These are phyloP conservation scores for Pelargonium australe DNA, from an alignment of 441 rosid genomes.

Conservation along the genomic window DNA sequence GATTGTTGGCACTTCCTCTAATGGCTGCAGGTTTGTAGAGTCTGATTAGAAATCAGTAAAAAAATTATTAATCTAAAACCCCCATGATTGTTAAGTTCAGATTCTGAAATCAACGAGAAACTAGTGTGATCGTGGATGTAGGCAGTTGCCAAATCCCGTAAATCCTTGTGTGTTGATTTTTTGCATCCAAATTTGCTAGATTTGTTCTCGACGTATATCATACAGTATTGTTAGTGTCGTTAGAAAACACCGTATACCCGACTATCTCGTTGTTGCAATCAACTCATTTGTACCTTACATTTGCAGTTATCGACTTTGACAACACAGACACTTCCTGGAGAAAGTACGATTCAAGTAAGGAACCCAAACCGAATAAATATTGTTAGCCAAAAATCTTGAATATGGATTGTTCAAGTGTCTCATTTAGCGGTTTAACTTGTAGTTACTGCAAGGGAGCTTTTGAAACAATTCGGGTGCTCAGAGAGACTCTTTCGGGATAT, in stretches of 20 bases:
- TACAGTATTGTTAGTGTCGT: no score
- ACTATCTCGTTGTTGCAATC: no score
- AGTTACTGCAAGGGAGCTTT: slow-evolving; percentile 69
- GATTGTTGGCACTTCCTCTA: slow-evolving; percentile 48
- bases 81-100: no score
- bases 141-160: no score
- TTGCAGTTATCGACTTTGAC: slow-evolving; percentile 59
- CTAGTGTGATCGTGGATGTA: no score
- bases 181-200: no score
- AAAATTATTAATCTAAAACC: no score
- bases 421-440: slow-evolving; percentile 28
- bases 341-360: slow-evolving; percentile 59
- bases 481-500: slow-evolving; percentile 41
- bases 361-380: neutral
- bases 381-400: slow-evolving; percentile 10
- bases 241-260: no score
- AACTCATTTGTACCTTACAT: slow-evolving; percentile 13
- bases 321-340: slow-evolving; percentile 63
- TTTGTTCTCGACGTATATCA: neutral
- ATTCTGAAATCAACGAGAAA: no score
- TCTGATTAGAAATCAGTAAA: no score
- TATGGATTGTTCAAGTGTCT: slow-evolving; percentile 25
- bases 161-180: no score
- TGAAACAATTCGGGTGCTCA: slow-evolving; percentile 53
- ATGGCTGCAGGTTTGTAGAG: slow-evolving; percentile 51